Evolutionary conservation across 2,329 filamentous ascomycete genomes (phyloP).

Genomic region (Fusarium euwallaceae): DNA sequence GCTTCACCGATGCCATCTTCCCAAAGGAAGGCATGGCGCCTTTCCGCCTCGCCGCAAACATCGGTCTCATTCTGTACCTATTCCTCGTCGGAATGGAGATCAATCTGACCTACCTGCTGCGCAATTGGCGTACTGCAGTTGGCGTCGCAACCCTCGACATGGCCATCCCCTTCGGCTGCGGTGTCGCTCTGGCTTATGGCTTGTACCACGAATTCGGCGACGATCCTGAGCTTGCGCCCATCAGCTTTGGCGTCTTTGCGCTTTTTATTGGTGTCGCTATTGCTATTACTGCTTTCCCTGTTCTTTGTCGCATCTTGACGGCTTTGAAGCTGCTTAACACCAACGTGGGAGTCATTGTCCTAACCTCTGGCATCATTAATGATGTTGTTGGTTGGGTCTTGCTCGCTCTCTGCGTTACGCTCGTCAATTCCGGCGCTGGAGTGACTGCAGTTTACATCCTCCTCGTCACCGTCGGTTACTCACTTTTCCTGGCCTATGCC

Average conservation of each 20-base stretch:
- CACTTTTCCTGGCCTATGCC: conserved; percentile 78
- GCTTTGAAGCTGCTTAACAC: conserved; percentile 88
- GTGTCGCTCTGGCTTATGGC: conserved; percentile 83
- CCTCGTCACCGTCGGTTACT: conserved; percentile 49
- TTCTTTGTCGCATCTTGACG: not conserved
- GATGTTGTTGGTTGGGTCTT: conserved; percentile 84
- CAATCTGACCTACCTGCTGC: conserved; percentile 74
- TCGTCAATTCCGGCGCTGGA: conserved; percentile 88
- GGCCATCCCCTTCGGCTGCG: conserved; percentile 83
- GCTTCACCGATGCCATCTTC: conserved; percentile 82
- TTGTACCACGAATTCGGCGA: conserved; percentile 79
- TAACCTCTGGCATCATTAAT: conserved; percentile 91
- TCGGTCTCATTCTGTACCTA: conserved; percentile 85
- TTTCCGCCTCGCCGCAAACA: conserved; percentile 81
- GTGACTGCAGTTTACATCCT: conserved; percentile 65
- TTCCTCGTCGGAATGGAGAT: conserved; percentile 93
- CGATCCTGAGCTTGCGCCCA: conserved; percentile 54
- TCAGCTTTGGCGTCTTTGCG: conserved; percentile 66
- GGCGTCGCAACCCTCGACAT: conserved; percentile 84
- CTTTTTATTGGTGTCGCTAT: conserved; percentile 91
- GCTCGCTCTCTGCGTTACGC: conserved; percentile 90
- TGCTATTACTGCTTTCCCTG: conserved; percentile 70
- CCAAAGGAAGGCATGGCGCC: conserved; percentile 79
- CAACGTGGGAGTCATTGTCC: conserved; percentile 85
- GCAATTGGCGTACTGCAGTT: conserved; percentile 85